Percentiles rank a stretch among this genome's conserved stretches.
Conservation (phyloP, 768 basidiomycete species). For the Hygrophoropsis aurantiaca region DNA sequence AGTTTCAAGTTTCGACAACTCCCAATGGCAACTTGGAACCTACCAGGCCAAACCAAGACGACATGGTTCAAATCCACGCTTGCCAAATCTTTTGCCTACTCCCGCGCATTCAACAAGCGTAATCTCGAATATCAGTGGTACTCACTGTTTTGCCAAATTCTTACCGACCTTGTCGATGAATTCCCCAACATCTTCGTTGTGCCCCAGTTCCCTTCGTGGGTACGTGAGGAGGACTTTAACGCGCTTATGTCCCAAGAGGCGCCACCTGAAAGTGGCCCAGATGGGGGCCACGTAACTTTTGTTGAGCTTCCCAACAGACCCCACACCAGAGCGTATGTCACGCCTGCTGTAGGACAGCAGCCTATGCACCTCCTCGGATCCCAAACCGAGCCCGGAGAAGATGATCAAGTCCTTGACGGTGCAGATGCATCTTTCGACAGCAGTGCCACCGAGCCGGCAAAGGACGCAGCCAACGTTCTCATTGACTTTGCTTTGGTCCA, state of each 20-base stretch:
- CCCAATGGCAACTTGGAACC: too few relatives aligned
- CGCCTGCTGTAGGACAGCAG: neutral
- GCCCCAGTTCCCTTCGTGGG: neutral
- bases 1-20: too few relatives aligned
- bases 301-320: too few relatives aligned
- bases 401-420: neutral
- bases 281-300: too few relatives aligned
- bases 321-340: neutral
- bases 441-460: neutral
- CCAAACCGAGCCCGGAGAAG: too few relatives aligned
- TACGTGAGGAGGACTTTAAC: neutral
- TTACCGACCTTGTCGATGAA: neutral
- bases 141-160: neutral
- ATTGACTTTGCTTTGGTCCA: neutral
- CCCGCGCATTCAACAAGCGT: neutral
- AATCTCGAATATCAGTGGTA: slow-evolving; percentile 1
- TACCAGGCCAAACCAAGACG: too few relatives aligned
- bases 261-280: too few relatives aligned
- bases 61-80: neutral
- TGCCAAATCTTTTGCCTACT: neutral
- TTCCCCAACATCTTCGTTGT: slow-evolving; percentile 1
- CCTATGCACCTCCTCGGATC: too few relatives aligned
- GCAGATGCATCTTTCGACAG: too few relatives aligned
- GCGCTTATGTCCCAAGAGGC: neutral
- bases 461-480: neutral